These are phyloP conservation scores for Exophiala sideris DNA, from an alignment of 2,329 filamentous ascomycete genomes.

Conservation along the genomic window DNA sequence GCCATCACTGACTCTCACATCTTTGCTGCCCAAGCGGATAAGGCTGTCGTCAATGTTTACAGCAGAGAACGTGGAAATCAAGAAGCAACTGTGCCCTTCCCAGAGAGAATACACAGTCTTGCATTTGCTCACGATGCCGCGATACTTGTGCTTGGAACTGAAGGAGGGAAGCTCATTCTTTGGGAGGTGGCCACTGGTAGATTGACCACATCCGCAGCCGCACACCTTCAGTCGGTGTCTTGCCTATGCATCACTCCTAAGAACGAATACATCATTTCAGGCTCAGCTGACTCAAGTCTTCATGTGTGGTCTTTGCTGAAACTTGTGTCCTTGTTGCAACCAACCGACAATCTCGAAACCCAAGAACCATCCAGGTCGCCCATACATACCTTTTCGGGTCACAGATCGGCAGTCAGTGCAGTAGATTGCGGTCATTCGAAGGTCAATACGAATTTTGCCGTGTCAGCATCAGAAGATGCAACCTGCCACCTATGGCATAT, in stretches of 20 bases:
- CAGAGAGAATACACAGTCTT: constrained; percentile 78
- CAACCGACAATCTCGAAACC: constrained; percentile 47
- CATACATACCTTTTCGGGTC: constrained; percentile 69
- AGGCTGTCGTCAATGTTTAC: constrained; percentile 91
- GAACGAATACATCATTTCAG: constrained; percentile 48
- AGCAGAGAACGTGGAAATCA: constrained; percentile 78
- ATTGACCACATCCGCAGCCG: constrained; percentile 43
- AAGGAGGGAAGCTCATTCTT: constrained; percentile 77
- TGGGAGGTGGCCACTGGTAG: constrained; percentile 74
- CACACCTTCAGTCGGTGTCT: constrained; percentile 57
- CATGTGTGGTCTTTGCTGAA: constrained; percentile 84
- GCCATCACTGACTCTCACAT: constrained; percentile 78
- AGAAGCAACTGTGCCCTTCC: constrained; percentile 82
- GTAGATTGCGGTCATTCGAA: constrained; percentile 63
- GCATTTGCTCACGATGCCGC: constrained; percentile 60
- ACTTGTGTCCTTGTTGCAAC: constrained; percentile 62
- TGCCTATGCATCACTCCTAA: constrained; percentile 68
- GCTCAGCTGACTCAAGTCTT: constrained; percentile 71
- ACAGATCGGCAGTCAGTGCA: constrained; percentile 53
- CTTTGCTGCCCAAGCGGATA: constrained; percentile 87
- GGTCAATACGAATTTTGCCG: constrained; percentile 73
- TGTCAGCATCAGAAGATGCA: constrained; percentile 81
- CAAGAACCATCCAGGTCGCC: constrained; percentile 56
- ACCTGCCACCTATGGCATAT: constrained; percentile 94
- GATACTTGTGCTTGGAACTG: constrained; percentile 75